phyloP scores from a whole-genome alignment of 2,329 filamentous ascomycete genomes.

The Pseudocercospora cruenta region DNA sequence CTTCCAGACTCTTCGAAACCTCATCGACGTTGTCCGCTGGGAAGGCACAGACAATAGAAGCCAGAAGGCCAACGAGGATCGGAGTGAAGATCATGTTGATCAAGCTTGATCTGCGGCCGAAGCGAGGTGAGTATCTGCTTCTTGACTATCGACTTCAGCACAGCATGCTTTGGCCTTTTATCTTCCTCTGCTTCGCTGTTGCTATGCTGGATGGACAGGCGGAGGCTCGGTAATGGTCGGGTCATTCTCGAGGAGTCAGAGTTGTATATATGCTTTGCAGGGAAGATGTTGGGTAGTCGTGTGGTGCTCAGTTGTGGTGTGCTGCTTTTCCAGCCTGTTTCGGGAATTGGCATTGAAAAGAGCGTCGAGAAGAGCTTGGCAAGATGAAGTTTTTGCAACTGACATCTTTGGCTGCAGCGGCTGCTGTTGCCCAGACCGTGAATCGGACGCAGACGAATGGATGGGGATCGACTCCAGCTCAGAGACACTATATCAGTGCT shows the following conservation, averaged over 20 bases:
- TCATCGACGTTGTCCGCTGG: too few species aligned
- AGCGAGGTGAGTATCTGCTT: too few species aligned
- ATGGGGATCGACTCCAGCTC: constrained; percentile 27
- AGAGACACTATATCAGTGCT: constrained; percentile 33
- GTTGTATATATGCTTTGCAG: not conserved
- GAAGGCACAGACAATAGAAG: too few species aligned
- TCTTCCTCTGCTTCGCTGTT: not conserved
- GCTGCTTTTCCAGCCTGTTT: not conserved
- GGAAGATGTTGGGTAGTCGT: not conserved
- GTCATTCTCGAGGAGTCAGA: not conserved
- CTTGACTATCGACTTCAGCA: too few species aligned
- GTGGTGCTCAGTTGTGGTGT: not conserved
- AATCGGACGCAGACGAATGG: constrained; percentile 33
- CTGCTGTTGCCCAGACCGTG: constrained; percentile 18
- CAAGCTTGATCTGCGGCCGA: too few species aligned
- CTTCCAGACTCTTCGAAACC: too few species aligned
- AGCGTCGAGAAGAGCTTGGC: not conserved
- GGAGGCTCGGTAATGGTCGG: constrained; percentile 3
- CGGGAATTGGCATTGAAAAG: not conserved
- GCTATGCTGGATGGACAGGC: constrained; percentile 4
- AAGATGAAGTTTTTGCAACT: constrained; percentile 1
- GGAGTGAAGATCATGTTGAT: too few species aligned
- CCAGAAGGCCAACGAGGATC: too few species aligned
- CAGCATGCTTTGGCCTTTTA: too few species aligned
- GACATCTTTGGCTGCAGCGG: not conserved